A percentile compares a stretch with the other conserved stretches of the same genome.
These are phyloP conservation scores for Sphagnum magellanicum DNA, from an alignment of 228 moss, liverwort and hornwort species.

Conservation along the genomic window DNA sequence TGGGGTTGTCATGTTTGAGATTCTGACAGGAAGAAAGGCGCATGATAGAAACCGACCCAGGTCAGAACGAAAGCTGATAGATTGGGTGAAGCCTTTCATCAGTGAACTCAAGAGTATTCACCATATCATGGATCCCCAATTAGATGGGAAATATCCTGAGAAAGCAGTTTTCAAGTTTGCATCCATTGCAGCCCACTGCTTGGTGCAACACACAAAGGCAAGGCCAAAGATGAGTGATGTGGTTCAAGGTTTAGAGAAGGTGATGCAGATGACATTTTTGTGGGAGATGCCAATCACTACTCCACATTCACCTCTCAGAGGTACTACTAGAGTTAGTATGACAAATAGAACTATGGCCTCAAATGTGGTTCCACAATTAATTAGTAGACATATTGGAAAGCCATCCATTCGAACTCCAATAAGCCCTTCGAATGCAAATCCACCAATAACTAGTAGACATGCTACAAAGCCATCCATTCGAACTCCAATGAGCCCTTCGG, in stretches of 20 bases:
- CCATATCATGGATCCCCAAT: conserved; percentile 26
- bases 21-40: conserved; percentile 45
- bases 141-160: conserved; percentile 17
- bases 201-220: conserved; percentile 42
- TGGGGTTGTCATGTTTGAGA: conserved; percentile 57
- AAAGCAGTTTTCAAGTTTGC: conserved; percentile 42
- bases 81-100: conserved; percentile 56
- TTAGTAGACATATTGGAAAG: no score
- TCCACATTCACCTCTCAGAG: not conserved
- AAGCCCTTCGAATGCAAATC: no score
- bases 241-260: conserved; percentile 32
- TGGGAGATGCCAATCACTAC: conserved; percentile 20
- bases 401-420: no score
- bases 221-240: conserved; percentile 33
- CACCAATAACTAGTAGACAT: no score
- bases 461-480: no score
- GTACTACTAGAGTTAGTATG: no score
- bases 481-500: no score
- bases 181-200: conserved; percentile 35
- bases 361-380: no score
- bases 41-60: conserved; percentile 39
- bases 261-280: conserved; percentile 24
- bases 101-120: conserved; percentile 30
- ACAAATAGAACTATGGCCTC: no score
- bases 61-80: conserved; percentile 33